Evolutionary conservation across 2,329 filamentous ascomycete species (phyloP).

Genomic region (Blastomyces parvus): DNA sequence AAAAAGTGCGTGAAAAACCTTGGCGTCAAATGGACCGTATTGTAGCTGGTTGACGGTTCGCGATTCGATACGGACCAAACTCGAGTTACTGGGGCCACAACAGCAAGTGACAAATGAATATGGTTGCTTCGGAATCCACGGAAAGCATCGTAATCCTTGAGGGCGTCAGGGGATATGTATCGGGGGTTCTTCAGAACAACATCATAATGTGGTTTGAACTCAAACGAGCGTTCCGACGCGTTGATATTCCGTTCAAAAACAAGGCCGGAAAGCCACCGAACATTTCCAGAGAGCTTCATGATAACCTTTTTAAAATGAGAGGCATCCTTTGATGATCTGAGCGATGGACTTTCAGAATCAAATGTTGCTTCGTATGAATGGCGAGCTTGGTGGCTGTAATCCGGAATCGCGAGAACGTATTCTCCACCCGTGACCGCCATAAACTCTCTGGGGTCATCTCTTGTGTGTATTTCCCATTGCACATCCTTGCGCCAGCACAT

Average conservation of each 20-base stretch:
- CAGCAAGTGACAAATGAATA: constrained; percentile 88
- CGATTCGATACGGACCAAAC: constrained; percentile 72
- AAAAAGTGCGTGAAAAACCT: constrained; percentile 98
- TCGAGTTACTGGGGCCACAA: constrained; percentile 75
- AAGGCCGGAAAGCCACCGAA: constrained; percentile 82
- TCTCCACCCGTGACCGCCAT: constrained; percentile 95
- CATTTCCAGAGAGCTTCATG: constrained; percentile 96
- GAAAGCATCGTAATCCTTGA: constrained; percentile 75
- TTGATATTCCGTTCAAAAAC: constrained; percentile 82
- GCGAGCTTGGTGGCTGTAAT: constrained; percentile 80
- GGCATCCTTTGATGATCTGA: constrained; percentile 46
- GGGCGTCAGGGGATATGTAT: constrained; percentile 52
- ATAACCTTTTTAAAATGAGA: constrained; percentile 96
- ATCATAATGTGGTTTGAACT: constrained; percentile 87
- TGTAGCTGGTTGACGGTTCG: constrained; percentile 80
- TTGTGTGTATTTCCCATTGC: constrained; percentile 70
- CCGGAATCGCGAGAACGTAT: constrained; percentile 87
- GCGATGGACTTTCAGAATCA: constrained; percentile 51
- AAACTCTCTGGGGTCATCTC: constrained; percentile 81
- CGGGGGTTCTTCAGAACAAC: constrained; percentile 75
- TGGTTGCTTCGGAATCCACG: constrained; percentile 92
- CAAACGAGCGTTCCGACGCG: constrained; percentile 64
- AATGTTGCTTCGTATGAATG: constrained; percentile 43
- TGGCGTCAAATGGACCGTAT: constrained; percentile 87
- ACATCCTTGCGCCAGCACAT: constrained; percentile 99